Evolutionary conservation across 1,139 yeast species (phyloP), one percentile per base, ranked within the genome.

Genomic region (Kodamaea sp.): DNA sequence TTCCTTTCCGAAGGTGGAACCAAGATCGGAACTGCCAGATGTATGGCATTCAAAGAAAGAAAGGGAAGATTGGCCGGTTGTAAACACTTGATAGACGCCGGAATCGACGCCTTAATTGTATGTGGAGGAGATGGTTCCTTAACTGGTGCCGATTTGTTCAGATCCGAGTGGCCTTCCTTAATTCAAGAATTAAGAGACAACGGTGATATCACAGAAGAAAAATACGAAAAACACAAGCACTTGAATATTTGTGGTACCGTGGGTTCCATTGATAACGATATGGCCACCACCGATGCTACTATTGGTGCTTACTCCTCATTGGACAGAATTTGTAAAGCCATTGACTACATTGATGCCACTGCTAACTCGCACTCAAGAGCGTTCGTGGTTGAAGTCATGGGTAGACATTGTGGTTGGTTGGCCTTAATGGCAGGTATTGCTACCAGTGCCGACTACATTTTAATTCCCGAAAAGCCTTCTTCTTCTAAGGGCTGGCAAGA

Each of bases 61-160:
- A 70, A 70, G 35, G 97, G 98, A 32, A 77, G 98, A 52, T 71
- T 88, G 43, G 58, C 65, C 37, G 96, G 89, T 28, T 94, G 95
- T 38, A 80, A 79, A 58, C 87, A 90, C 61, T 75, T 90, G 79
- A 80, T 90, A 52, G 74, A 72, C 34, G 83, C 86, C 38, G 97
- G 97, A 41, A 90, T 92, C 44, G 97, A 92, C 57, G 97, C 96
- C 0, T 73, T 92, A 47, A 82, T 92, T 50, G 97, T 92, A n/a
- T 88, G 97, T 66, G 98, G 98, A 54, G 98, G 98, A 65, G 98
- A 92, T 57, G 98, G 98, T 36, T 89, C 97, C 0, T 72, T 92
- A 47, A 92, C 98, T 1, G 98, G 98, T 50, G 98, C 98, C 10
- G 97, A 92, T 59, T 69, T 85, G 43, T 89, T 92, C 70, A 80